Conservation (phyloP, 1,139 yeast species). For the Sugiyamaella neomexicana region DNA sequence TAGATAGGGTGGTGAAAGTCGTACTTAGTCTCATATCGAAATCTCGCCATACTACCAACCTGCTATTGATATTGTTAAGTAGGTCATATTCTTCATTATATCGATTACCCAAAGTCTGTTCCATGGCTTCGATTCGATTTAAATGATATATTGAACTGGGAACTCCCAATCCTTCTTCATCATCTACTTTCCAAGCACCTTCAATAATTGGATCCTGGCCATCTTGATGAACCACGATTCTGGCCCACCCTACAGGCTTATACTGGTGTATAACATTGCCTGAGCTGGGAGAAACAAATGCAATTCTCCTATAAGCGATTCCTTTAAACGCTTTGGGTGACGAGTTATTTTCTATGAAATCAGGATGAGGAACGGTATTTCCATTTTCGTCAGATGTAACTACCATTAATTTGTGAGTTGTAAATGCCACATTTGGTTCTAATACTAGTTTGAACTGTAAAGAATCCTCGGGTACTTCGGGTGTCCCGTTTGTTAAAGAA, state of each 20-base stretch:
- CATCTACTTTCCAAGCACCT: conserved; percentile 41
- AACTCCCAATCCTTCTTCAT: conserved; percentile 37
- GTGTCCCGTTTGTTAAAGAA: conserved; percentile 14
- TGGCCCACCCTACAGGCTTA: conserved; percentile 40
- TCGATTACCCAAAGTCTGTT: conserved; percentile 25
- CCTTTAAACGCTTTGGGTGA: conserved; percentile 32
- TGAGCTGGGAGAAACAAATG: conserved; percentile 25
- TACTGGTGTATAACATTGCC: conserved; percentile 27
- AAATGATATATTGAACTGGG: conserved; percentile 37
- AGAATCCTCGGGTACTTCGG: conserved; percentile 34
- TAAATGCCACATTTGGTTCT: conserved; percentile 28
- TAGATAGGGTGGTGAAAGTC: conserved; percentile 10
- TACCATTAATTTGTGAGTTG: conserved; percentile 14
- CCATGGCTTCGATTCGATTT: conserved; percentile 21
- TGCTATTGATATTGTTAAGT: conserved; percentile 20
- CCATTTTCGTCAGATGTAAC: conserved; percentile 28
- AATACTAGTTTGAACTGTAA: conserved; percentile 35
- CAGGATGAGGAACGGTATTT: conserved; percentile 30
- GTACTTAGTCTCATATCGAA: conserved; percentile 31
- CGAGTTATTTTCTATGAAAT: conserved; percentile 19
- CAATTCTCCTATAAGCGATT: conserved; percentile 34
- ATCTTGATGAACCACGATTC: conserved; percentile 32
- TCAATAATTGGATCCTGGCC: conserved; percentile 26
- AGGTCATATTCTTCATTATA: conserved; percentile 28
- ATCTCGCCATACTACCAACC: conserved; percentile 40